Base-by-base conservation (phyloP, 371 early-diverging fungal species). In the Lichtheimia hyalospora region DNA sequence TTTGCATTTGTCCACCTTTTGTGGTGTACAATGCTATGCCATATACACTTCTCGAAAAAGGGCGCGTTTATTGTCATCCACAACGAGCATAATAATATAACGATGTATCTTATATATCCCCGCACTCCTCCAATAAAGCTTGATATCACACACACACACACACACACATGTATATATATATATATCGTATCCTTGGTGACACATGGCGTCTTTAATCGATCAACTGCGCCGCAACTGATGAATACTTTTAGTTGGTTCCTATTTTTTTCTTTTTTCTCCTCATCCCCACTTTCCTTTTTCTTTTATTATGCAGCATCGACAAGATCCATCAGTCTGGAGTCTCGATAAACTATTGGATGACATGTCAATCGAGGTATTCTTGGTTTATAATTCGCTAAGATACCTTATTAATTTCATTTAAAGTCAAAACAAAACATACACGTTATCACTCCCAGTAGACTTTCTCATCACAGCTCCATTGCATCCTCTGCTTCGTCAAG, bases 1-100 rank as follows among this genome's bases (percentile, higher is more conserved):
- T 79, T 48, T 79, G 77, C 58, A 67, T 79, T 24, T 79, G 71
- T 15, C 80, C 80, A 0, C 77, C 80, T 4, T 79, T 79, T 69
- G 67, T 79, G 7, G 65, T 73, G 3, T 69, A 69, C 49, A 41
- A 65, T 15, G 18, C 60, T 40, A 21, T 41, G 15, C 56, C 41
- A 7, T 67, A 58, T 42, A 55, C 21, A 52, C 58, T 73, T 24
- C 56, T 79, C 5, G 65, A 76, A n/a, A 79, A 79, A 60, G 80
- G 77, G 8, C 65, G 71, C 40, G 77, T 79, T 0, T 64, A 72
- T 2, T 78, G 79, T 40, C 52, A 20, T 16, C 52, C 28, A 39
- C 52, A 52, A 41, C 54, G 18, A 34, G 28, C 39, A 41, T 18
- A 40, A 40, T 15, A 27, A 27, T 28, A 13, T 24, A 50, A 0